phyloP scores from a whole-genome alignment of 2,329 filamentous ascomycete species.

The Trichoderma koningiopsis region DNA sequence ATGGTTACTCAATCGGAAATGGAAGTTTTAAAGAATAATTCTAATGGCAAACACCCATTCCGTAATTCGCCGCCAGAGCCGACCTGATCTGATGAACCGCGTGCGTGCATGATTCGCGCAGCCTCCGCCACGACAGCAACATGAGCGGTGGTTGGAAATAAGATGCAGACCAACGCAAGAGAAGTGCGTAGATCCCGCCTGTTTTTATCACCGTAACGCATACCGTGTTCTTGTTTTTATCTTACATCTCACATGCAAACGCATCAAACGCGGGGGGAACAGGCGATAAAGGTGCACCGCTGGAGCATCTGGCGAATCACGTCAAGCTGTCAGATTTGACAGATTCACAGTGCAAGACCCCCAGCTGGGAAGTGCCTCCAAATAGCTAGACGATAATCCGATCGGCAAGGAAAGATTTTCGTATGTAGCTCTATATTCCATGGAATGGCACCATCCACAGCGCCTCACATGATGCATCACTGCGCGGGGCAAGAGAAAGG shows the following conservation, averaged over 20 bases:
- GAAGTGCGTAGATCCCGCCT: neutral
- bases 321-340: neutral
- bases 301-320: neutral
- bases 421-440: neutral
- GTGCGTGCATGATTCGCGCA: neutral
- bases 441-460: neutral
- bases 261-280: neutral
- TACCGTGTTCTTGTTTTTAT: neutral
- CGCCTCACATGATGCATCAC: slow-evolving; percentile 11
- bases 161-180: neutral
- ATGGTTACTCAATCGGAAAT: neutral
- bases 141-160: neutral
- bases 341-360: neutral
- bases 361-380: neutral
- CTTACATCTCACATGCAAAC: neutral
- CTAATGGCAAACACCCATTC: neutral
- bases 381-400: neutral
- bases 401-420: slow-evolving; percentile 7
- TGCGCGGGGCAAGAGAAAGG: slow-evolving; percentile 3
- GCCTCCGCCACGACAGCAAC: neutral
- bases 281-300: neutral
- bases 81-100: neutral
- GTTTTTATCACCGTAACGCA: neutral
- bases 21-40: neutral
- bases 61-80: neutral